phyloP scores from a whole-genome alignment of 2,329 filamentous ascomycete species.

The Pyrenochaeta sp. region DNA sequence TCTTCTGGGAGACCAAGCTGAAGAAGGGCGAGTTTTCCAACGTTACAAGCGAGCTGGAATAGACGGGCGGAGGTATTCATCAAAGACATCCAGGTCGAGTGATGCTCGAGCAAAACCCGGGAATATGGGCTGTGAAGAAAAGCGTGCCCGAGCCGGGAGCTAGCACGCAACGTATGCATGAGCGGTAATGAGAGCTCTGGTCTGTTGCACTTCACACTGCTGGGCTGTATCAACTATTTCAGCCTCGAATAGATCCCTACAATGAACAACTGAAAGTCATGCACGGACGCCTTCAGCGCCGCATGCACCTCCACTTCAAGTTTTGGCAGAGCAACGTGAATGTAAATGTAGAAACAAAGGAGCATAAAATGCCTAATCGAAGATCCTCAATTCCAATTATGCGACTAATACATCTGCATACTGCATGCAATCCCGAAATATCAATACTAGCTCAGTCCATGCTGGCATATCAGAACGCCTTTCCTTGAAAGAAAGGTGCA shows the following conservation, averaged over 20 bases:
- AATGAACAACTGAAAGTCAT: slow-evolving; percentile 6
- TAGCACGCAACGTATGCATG: background rate
- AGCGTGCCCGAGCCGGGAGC: background rate
- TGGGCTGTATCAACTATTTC: slow-evolving; percentile 2
- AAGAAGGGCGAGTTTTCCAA: slow-evolving; percentile 99
- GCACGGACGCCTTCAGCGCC: background rate
- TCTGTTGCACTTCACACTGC: background rate
- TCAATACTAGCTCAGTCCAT: slow-evolving; percentile 1
- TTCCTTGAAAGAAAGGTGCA: slow-evolving; percentile 11
- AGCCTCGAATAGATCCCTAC: slow-evolving; percentile 15
- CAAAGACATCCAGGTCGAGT: background rate
- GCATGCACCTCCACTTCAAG: background rate
- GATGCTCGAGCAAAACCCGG: background rate
- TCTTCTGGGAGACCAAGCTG: slow-evolving; percentile 99
- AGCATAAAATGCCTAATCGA: background rate
- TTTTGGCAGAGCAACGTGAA: background rate
- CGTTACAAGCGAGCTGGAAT: slow-evolving; percentile 80
- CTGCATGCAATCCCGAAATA: background rate
- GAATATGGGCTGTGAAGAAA: background rate
- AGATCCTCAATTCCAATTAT: background rate
- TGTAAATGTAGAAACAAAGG: background rate
- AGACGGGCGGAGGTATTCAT: slow-evolving; percentile 20
- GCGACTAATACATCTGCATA: background rate
- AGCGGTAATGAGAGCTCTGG: background rate
- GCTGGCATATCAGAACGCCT: slow-evolving; percentile 12